Base-by-base conservation (phyloP, 139 green algal genomes). In the Ulvella scutata region DNA sequence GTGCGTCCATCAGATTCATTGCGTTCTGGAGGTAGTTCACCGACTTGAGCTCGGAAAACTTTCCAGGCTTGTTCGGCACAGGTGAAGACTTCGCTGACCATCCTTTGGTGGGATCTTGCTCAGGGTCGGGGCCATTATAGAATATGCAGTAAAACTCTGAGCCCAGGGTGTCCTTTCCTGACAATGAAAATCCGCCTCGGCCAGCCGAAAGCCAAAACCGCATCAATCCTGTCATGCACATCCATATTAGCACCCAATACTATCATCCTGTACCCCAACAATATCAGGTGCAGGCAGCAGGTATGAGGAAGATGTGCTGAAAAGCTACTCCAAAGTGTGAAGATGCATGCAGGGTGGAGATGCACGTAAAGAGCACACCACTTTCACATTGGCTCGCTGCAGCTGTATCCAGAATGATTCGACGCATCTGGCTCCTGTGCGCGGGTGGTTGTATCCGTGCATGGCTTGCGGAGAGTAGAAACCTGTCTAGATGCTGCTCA, bases 401-500 rank as follows among this genome's bases (percentile, higher is more conserved):
- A 9, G 51, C 51, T 26, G 51, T 67, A 26, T 67, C 51, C 51
- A 67, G 31, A 26, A 67, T 67, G 0, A 67, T 67, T 36, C 51
- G 51, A 36, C 33, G 31, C n/a, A 67, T 67, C 20, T 67, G 51
- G 51, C n/a, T 26, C 33, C 33, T 26, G 17, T 67, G 51, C 9
- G 51, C 33, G 6, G 51, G 51, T 29, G 33, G 51, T 10, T n/a
- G 51, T 67, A 67, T 67, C 51, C 51, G 51, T 10, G 51, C 51
- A 31, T 36, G 51, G n/a, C 33, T 26, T 23, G 51, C 51, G 6
- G 51, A 67, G 7, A 36, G 31, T 6, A 67, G 31, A 26, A 67
- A 67, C n/a, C 51, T 44, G 33, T 79, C 51, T 9, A 79, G 23
- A 33, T 79, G 75, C 31, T 36, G 29, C 23, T 74, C 61, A 21